These are phyloP conservation scores for Trichomonas vaginalis DNA, from an alignment of 208 protist genomes.

Conservation along the genomic window DNA sequence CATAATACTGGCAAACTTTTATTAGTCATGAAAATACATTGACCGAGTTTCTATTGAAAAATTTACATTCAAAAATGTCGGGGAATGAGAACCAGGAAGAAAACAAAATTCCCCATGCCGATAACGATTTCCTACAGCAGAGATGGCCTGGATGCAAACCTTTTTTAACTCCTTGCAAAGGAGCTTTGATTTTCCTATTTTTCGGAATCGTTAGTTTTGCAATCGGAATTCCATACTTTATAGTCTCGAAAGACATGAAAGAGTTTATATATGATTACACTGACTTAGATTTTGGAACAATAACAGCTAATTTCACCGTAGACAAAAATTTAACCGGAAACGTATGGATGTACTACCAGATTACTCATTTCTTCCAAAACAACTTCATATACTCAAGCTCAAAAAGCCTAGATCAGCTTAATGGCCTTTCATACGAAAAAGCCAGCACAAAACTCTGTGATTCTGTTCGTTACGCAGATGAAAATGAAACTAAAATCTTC, in stretches of 20 bases:
- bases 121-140: neutral
- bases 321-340: neutral
- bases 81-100: too few relatives aligned
- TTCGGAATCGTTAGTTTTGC: neutral
- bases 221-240: neutral
- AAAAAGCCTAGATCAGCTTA: neutral
- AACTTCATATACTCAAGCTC: neutral
- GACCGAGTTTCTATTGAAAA: too few relatives aligned
- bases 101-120: neutral
- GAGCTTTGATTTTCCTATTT: neutral
- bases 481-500: neutral
- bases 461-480: neutral
- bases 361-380: neutral
- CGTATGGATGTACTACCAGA: neutral
- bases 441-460: neutral
- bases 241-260: neutral
- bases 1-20: too few relatives aligned
- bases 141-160: neutral
- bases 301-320: neutral
- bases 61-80: too few relatives aligned
- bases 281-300: neutral
- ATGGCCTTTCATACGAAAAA: neutral
- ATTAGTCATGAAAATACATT: too few relatives aligned
- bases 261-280: neutral
- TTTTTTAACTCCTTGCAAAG: neutral